Conservation (phyloP, 805 yeast genomes). For the Sporopachydermia lactativora region DNA sequence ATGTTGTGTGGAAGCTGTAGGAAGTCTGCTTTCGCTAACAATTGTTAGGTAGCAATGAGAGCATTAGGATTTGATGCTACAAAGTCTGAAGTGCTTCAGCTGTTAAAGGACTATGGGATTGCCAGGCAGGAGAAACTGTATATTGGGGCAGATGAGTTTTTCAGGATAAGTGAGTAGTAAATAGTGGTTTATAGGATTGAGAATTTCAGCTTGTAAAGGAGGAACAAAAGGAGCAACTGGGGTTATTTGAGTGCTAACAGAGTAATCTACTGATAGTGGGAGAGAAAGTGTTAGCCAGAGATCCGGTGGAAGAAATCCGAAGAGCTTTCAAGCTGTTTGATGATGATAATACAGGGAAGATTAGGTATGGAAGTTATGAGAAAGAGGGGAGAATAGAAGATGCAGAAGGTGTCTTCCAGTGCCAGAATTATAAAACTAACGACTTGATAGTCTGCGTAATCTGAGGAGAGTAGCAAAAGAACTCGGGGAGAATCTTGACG, state of each 20-base stretch:
- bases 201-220: too few species aligned
- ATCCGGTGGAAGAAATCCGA: conserved; percentile 83
- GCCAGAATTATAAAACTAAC: background rate
- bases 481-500: conserved; percentile 81
- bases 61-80: conserved; percentile 86
- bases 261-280: conserved; percentile 36
- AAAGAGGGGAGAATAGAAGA: background rate
- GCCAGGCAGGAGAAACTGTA: conserved; percentile 59
- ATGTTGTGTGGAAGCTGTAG: too few species aligned
- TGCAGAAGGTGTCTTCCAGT: background rate
- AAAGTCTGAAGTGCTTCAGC: conserved; percentile 66
- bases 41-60: conserved; percentile 74
- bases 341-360: conserved; percentile 77
- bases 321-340: conserved; percentile 86
- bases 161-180: conserved; percentile 42
- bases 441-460: conserved; percentile 39
- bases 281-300: conserved; percentile 69
- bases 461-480: conserved; percentile 84
- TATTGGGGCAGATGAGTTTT: conserved; percentile 55
- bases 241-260: background rate
- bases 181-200: conserved; percentile 10
- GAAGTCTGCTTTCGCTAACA: too few species aligned
- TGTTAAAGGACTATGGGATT: conserved; percentile 70
- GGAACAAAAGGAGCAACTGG: too few species aligned
- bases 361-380: conserved; percentile 20